Base-by-base conservation (phyloP, 495 filamentous ascomycete genomes). In the Aspergillus hancockii region DNA sequence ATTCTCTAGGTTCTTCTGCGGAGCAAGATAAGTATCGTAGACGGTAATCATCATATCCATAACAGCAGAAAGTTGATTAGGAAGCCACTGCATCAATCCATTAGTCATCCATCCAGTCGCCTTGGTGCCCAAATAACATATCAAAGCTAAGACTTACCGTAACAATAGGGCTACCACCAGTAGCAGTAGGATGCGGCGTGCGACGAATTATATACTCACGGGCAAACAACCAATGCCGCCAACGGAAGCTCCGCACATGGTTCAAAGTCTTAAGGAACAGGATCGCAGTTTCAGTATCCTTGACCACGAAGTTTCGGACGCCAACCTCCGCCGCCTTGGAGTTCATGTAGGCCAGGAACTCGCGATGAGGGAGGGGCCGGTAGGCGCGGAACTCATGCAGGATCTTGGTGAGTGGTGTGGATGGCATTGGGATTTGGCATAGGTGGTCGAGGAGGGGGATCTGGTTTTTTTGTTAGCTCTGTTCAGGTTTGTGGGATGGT, bases 211-310 rank as follows among this genome's bases (percentile, higher is more conserved):
- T 96, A 63, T 97, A 97, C 79, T 97, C 92, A 21, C 91, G 78
- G n/a, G 91, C 91, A 64, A 97, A 96, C 60, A 92, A 86, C 92
- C 92, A 97, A 66, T 96, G 92, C 4, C 92, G 81, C 92, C 92
- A 97, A 58, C 92, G 78, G 76, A 96, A 97, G 65, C 92, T 90
- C 52, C 92, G 85, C 12, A 97, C 89, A 70, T 96, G 88, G 69
- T 97, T 86, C 21, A 96, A 71, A 0, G 85, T 79, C 63, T 81
- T 78, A 6, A 96, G 79, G 73, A 92, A 94, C 3, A 92, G 77
- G 7, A 87, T 73, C 3, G 75, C 77, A 8, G 74, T 78, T 52
- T 74, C 73, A 47, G 71, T 76, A 53, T 80, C 79, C 60, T 77
- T 66, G 38, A 91, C 72, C 2, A 86, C 85, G 67, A 83, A 93